phyloP scores from a whole-genome alignment of 2,329 filamentous ascomycete species.

The Fusarium mundagurra region DNA sequence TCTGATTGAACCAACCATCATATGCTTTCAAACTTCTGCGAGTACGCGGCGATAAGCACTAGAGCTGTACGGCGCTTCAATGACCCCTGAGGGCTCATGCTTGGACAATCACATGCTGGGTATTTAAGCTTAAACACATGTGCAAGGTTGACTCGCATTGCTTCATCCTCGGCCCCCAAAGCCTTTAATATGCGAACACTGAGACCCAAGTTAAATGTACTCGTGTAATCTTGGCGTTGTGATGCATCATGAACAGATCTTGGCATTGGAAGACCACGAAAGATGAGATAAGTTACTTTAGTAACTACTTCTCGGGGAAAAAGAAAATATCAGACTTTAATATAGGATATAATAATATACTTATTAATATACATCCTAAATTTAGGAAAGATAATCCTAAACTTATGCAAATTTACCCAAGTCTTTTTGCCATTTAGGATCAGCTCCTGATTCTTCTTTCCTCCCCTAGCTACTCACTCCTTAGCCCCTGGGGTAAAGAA shows the following conservation, averaged over 20 bases:
- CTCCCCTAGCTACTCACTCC: too few relatives aligned
- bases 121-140: not conserved
- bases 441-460: too few relatives aligned
- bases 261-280: too few relatives aligned
- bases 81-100: not conserved
- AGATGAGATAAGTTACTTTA: not conserved
- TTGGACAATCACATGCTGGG: not conserved
- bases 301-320: too few relatives aligned
- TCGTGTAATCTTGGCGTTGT: not conserved
- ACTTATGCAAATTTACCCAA: too few relatives aligned
- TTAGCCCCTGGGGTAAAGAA: not conserved
- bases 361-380: too few relatives aligned
- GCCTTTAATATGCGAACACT: not conserved
- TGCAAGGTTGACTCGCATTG: not conserved
- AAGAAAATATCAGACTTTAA: too few relatives aligned
- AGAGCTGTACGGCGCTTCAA: not conserved
- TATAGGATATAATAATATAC: too few relatives aligned
- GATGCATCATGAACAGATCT: not conserved
- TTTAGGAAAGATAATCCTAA: too few relatives aligned
- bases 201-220: rapidly evolving
- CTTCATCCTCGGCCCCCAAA: not conserved
- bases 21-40: not conserved
- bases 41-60: not conserved
- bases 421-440: too few relatives aligned
- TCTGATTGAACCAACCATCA: not conserved